Evolutionary conservation across 2,329 filamentous ascomycete species (phyloP).

Genomic region (Stemphylium beticola): DNA sequence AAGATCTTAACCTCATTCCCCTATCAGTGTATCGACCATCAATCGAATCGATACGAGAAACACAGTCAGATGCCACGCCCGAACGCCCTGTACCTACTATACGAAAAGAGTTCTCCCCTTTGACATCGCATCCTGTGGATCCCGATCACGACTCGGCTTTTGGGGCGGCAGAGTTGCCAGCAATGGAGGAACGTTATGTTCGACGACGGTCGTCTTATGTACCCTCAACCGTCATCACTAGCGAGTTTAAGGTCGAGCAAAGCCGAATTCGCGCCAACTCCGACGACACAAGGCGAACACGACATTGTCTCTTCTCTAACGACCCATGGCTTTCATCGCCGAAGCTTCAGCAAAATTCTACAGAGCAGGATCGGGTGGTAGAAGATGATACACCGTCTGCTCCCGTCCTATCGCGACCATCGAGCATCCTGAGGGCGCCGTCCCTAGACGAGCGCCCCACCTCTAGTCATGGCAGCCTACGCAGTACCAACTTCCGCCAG

Average conservation of each 20-base stretch:
- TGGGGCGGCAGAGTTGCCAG: constrained; percentile 18
- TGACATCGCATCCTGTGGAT: constrained; percentile 43
- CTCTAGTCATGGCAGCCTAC: constrained; percentile 35
- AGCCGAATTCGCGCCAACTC: constrained; percentile 40
- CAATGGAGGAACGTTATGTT: constrained; percentile 6
- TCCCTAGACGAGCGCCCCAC: constrained; percentile 31
- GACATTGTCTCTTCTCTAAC: constrained; percentile 35
- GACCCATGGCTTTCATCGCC: constrained; percentile 39
- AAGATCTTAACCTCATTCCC: constrained; percentile 37
- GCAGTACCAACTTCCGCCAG: constrained; percentile 21
- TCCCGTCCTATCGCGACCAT: constrained; percentile 31
- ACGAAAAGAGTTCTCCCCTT: constrained; percentile 36
- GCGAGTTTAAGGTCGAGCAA: constrained; percentile 22
- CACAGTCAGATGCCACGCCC: constrained; percentile 6
- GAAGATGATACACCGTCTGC: constrained; percentile 23
- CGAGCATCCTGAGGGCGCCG: constrained; percentile 19
- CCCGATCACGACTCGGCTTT: constrained; percentile 21
- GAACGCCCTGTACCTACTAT: constrained; percentile 21
- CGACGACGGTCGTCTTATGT: constrained; percentile 34
- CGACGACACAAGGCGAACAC: constrained; percentile 33
- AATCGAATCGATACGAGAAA: constrained; percentile 22
- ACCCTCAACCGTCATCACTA: constrained; percentile 19
- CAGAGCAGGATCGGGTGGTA: constrained; percentile 15
- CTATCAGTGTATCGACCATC: constrained; percentile 41
- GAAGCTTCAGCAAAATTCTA: constrained; percentile 22